phyloP scores from a whole-genome alignment of 2,329 filamentous ascomycete genomes.

The Raffaelea albimanens region DNA sequence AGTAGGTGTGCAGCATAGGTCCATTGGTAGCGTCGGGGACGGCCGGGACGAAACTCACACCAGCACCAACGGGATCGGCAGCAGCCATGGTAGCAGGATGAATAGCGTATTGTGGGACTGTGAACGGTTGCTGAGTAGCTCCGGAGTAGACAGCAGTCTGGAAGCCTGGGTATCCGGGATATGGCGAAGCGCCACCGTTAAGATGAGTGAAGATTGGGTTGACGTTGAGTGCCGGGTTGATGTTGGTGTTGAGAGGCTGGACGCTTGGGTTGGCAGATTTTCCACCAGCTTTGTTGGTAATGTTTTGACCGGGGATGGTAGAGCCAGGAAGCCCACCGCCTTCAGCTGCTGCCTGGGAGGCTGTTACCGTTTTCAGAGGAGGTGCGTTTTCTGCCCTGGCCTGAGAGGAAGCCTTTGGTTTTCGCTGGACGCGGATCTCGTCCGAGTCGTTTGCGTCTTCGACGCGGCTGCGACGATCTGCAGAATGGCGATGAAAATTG shows the following conservation, averaged over 20 bases:
- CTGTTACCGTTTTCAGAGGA: constrained; percentile 5
- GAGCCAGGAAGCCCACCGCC: too few species aligned
- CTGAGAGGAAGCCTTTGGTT: background rate
- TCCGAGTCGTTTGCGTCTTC: constrained; percentile 5
- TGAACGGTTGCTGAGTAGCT: background rate
- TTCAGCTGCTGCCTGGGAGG: background rate
- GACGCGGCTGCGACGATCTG: constrained; percentile 6
- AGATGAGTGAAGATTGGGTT: constrained; percentile 13
- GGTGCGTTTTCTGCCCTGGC: background rate
- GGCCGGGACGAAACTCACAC: constrained; percentile 47
- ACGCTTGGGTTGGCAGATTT: background rate
- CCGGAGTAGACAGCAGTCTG: background rate
- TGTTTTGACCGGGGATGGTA: background rate
- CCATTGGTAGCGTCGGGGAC: constrained; percentile 49
- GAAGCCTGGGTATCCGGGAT: background rate
- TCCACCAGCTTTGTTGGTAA: background rate
- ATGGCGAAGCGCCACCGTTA: background rate
- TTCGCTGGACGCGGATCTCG: too few species aligned
- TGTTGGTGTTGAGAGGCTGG: constrained; percentile 2
- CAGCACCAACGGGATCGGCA: constrained; percentile 16
- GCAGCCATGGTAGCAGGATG: constrained; percentile 16
- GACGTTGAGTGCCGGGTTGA: constrained; percentile 10
- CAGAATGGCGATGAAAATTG: background rate
- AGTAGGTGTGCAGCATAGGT: constrained; percentile 43
- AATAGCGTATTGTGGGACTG: constrained; percentile 7